Conservation (phyloP, 2,329 filamentous ascomycete species). For the Penicillium brasilianum region DNA sequence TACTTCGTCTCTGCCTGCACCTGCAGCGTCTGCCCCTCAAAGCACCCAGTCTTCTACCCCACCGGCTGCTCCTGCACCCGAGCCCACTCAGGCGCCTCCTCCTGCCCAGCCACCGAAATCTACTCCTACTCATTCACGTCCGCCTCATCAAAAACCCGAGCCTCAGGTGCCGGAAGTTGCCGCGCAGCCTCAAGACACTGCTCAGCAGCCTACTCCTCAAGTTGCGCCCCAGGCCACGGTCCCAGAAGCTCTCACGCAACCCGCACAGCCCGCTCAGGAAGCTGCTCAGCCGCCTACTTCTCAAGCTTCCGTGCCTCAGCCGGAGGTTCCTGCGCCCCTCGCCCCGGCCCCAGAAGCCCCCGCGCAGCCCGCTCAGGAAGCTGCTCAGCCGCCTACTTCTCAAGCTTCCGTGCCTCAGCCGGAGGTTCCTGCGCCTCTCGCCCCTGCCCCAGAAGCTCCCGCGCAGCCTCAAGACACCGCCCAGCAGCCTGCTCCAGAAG, state of each 20-base stretch:
- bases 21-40: neutral
- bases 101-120: constrained; percentile 1
- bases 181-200: neutral
- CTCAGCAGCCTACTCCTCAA: constrained; percentile 3
- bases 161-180: constrained; percentile 6
- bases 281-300: no score
- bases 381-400: no score
- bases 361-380: no score
- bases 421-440: no score
- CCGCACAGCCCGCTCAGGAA: no score
- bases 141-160: constrained; percentile 9
- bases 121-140: constrained; percentile 1
- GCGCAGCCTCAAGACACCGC: neutral
- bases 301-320: no score
- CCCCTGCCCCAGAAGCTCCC: neutral
- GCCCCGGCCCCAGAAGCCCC: no score
- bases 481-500: constrained; percentile 3
- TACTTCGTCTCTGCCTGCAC: neutral
- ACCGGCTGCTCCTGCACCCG: constrained; percentile 1
- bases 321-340: no score
- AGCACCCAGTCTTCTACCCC: neutral
- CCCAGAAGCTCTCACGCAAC: neutral
- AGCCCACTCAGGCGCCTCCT: neutral
- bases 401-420: no score
- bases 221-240: no score